Conservation (phyloP, 2,329 filamentous ascomycete genomes). For the Cordyceps pruinosa region DNA sequence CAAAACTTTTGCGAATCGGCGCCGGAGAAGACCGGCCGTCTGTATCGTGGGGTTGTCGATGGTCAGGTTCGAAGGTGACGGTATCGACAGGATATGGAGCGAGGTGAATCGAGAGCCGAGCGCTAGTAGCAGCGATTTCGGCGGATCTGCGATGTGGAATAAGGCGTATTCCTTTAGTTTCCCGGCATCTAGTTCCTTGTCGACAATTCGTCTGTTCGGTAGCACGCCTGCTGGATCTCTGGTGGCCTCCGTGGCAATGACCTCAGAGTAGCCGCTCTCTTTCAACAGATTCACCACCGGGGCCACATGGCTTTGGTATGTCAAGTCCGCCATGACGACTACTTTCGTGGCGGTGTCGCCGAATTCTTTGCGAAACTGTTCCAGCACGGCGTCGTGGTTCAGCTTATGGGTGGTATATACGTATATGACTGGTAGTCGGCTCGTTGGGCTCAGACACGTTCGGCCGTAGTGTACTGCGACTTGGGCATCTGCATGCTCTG, state of each 20-base stretch:
- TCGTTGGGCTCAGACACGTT: constrained; percentile 85
- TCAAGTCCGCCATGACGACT: constrained; percentile 83
- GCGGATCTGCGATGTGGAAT: constrained; percentile 79
- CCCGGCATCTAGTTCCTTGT: constrained; percentile 32
- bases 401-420: constrained; percentile 75
- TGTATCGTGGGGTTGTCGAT: constrained; percentile 39
- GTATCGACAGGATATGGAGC: constrained; percentile 70
- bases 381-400: constrained; percentile 48
- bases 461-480: constrained; percentile 92
- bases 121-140: constrained; percentile 76
- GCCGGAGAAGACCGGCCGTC: constrained; percentile 57
- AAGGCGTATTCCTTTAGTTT: constrained; percentile 62
- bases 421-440: constrained; percentile 79
- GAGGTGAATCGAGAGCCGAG: constrained; percentile 74
- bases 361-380: constrained; percentile 64
- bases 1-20: constrained; percentile 82
- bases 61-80: constrained; percentile 43
- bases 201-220: constrained; percentile 69
- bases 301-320: constrained; percentile 69
- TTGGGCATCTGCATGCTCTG: constrained; percentile 85
- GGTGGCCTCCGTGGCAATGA: constrained; percentile 65
- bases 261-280: constrained; percentile 58
- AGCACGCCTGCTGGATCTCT: constrained; percentile 74
- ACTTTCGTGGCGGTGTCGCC: constrained; percentile 55
- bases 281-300: constrained; percentile 48